Base-by-base conservation (phyloP, 805 yeast species). In the Wickerhamiella galacta region DNA sequence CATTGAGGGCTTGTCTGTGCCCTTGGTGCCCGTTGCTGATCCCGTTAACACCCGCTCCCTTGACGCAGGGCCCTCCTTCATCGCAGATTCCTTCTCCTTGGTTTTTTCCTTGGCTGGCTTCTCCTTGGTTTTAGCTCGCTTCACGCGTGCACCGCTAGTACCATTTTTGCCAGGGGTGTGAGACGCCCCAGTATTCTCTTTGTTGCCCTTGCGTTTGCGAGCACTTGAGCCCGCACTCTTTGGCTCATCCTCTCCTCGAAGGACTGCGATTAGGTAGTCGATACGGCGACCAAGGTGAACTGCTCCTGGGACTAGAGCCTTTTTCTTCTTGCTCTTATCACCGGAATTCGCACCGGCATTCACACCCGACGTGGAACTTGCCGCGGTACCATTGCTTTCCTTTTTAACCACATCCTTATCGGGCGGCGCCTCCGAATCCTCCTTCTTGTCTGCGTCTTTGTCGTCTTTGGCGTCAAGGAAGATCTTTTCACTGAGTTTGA, bases 271-370 rank as follows among this genome's bases (percentile, higher is more conserved):
- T 46, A 90, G 62, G 47, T 85, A 87, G 51, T 92, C 98, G 1
- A 81, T 74, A 51, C 99, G 71, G 55, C 99, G 72, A 8, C 80
- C 81, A 32, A 90, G 61, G 56, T 90, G 99, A 12, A 90, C 90
- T 3, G 95, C 68, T 6, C 92, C 90, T 1, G 98, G 96, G 15
- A 56, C 43, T 32, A 63, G 52, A 29, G 53, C 51, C 25, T 53
- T 46, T 38, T 39, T 38, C 43, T 40, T 48, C 15, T 37, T 28
- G 18, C 21, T 20, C 31, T 39, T 43, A 41, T 30, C 40, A 35
- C 20, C 38, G 26, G 15, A 31, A 17, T 17, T 32, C 21, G 21
- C 30, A 41, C 50, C 53, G 7, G 38, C 35, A 4, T 41, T 41
- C 11, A 41, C 47, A 10, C 21, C 31, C n/a, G 23, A 18, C 9